phyloP scores from a whole-genome alignment of 2,329 filamentous ascomycete genomes.

The Fusarium algeriense region DNA sequence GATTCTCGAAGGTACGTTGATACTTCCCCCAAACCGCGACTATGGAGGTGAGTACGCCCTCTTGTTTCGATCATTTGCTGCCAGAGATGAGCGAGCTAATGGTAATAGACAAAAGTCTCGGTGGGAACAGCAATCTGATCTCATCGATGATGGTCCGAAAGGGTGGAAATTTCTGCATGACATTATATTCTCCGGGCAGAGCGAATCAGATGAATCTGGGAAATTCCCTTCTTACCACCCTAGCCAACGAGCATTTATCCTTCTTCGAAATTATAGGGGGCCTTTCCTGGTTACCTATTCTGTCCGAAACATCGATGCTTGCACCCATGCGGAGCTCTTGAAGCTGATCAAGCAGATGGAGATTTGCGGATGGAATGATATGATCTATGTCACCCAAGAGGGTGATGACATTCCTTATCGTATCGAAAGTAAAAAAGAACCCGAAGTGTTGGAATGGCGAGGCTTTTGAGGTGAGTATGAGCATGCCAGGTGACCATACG shows the following conservation, averaged over 20 bases:
- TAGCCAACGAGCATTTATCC: conserved; percentile 25
- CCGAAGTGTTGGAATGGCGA: conserved; percentile 6
- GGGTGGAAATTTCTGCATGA: conserved; percentile 30
- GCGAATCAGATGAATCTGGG: neutral
- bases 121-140: neutral
- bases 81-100: neutral
- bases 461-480: neutral
- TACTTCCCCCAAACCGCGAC: conserved; percentile 6
- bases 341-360: conserved; percentile 32
- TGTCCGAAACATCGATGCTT: conserved; percentile 22
- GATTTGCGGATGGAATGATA: conserved; percentile 40
- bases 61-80: neutral
- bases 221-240: conserved; percentile 8
- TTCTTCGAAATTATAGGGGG: neutral
- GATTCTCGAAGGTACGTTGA: conserved; percentile 28
- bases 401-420: conserved; percentile 28
- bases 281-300: neutral
- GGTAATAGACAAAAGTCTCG: neutral
- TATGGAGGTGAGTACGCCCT: conserved; percentile 12
- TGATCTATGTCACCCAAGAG: conserved; percentile 43
- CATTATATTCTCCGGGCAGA: conserved; percentile 9
- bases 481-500: neutral
- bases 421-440: neutral
- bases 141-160: neutral
- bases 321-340: conserved; percentile 23